Percentiles rank a stretch among this genome's conserved stretches.
Conservation (phyloP, 2,329 filamentous ascomycete genomes). For the Penicillium corylophilum region DNA sequence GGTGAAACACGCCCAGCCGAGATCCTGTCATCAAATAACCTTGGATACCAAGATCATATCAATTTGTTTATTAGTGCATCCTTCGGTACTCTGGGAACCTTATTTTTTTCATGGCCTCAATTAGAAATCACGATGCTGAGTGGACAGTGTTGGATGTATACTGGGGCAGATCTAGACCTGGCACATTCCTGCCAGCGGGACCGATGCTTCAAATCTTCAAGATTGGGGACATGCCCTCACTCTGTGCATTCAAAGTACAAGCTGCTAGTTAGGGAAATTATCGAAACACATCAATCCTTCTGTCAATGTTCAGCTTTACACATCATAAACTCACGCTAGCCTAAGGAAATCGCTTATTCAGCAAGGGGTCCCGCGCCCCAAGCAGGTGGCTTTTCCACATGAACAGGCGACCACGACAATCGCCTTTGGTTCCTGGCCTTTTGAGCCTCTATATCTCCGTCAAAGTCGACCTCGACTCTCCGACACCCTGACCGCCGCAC, state of each 20-base stretch:
- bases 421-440: constrained; percentile 3
- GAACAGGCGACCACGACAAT: constrained; percentile 19
- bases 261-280: not conserved
- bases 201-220: not conserved
- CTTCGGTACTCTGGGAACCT: no score
- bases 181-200: not conserved
- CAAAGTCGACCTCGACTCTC: not conserved
- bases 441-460: not conserved
- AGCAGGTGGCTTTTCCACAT: constrained; percentile 35
- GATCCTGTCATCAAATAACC: no score
- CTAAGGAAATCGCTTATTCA: constrained; percentile 28
- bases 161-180: not conserved
- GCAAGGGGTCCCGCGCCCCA: constrained; percentile 23
- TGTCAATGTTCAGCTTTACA: not conserved
- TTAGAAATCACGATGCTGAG: no score
- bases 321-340: not conserved
- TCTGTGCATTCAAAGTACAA: not conserved
- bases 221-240: not conserved
- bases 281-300: not conserved
- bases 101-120: no score
- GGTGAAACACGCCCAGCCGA: no score
- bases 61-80: no score
- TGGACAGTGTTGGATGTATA: not conserved
- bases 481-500: constrained; percentile 3
- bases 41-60: no score